phyloP scores from a whole-genome alignment of 1,139 yeast species.

The Sugiyamaella grinbergsii region DNA sequence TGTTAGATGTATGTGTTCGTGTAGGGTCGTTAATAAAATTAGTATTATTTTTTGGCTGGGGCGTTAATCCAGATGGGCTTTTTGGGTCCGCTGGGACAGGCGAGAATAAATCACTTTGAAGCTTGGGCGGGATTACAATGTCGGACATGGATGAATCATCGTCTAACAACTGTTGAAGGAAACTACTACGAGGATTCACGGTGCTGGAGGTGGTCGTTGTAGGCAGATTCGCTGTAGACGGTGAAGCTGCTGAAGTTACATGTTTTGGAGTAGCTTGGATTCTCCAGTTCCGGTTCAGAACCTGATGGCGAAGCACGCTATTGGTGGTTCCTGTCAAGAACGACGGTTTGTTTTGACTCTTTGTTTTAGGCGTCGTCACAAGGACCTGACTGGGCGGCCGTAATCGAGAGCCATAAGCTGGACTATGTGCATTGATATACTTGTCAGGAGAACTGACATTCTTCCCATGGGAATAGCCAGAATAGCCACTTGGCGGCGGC shows the following conservation, averaged over 20 bases:
- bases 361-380: conserved; percentile 9
- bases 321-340: conserved; percentile 8
- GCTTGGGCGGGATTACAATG: conserved; percentile 29
- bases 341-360: not conserved
- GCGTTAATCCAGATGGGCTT: conserved; percentile 19
- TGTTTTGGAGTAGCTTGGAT: conserved; percentile 42
- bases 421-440: too few species aligned
- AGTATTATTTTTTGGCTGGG: conserved; percentile 4
- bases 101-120: conserved; percentile 27
- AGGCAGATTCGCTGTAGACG: not conserved
- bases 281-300: conserved; percentile 43
- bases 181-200: conserved; percentile 9
- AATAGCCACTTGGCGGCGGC: conserved; percentile 1
- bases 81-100: conserved; percentile 21
- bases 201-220: not conserved
- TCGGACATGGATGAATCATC: conserved; percentile 30
- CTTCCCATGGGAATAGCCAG: too few species aligned
- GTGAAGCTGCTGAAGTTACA: not conserved
- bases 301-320: conserved; percentile 40
- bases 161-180: conserved; percentile 22
- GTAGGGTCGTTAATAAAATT: conserved; percentile 1
- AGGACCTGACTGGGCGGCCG: not conserved
- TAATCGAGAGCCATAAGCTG: too few species aligned
- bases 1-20: not conserved
- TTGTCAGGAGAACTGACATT: not conserved